Evolutionary conservation across 495 filamentous ascomycete species (phyloP).

Genomic region (Astrothelium subdiscretum): DNA sequence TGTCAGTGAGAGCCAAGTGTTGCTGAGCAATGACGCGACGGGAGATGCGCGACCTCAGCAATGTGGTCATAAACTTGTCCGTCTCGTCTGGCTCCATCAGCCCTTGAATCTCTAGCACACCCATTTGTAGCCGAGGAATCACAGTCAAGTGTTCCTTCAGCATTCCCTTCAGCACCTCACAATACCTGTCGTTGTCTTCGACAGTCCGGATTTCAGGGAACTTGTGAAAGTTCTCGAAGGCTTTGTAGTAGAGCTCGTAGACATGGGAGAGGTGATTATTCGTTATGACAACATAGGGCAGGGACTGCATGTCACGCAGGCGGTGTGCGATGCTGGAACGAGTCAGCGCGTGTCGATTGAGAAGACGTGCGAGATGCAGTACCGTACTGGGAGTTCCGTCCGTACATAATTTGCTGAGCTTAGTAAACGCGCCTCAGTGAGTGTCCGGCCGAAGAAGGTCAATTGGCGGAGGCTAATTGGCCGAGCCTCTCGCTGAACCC

Average conservation of each 20-base stretch:
- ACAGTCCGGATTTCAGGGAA: slow-evolving; percentile 72
- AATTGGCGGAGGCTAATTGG: slow-evolving; percentile 85
- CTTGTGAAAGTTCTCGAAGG: slow-evolving; percentile 80
- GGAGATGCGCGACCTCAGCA: slow-evolving; percentile 87
- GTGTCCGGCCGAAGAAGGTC: slow-evolving; percentile 84
- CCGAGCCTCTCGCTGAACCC: slow-evolving; percentile 71
- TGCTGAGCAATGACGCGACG: slow-evolving; percentile 95
- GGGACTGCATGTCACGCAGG: slow-evolving; percentile 90
- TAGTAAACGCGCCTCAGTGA: slow-evolving; percentile 81
- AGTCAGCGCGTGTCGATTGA: background rate
- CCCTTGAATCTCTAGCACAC: slow-evolving; percentile 75
- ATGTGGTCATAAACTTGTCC: slow-evolving; percentile 90
- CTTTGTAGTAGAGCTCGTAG: slow-evolving; percentile 92
- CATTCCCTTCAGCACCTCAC: slow-evolving; percentile 63
- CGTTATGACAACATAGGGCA: slow-evolving; percentile 93
- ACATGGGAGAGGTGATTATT: slow-evolving; percentile 88
- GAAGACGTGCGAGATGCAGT: slow-evolving; percentile 3
- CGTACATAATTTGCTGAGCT: slow-evolving; percentile 96
- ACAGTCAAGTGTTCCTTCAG: slow-evolving; percentile 83
- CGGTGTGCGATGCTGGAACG: slow-evolving; percentile 67
- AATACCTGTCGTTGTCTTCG: slow-evolving; percentile 86
- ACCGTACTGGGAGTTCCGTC: slow-evolving; percentile 86
- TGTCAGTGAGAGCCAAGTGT: slow-evolving; percentile 92
- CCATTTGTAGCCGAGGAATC: slow-evolving; percentile 88
- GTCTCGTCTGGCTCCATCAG: slow-evolving; percentile 66